phyloP scores from a whole-genome alignment of 768 basidiomycete genomes.

The Mycena olivaceomarginata region DNA sequence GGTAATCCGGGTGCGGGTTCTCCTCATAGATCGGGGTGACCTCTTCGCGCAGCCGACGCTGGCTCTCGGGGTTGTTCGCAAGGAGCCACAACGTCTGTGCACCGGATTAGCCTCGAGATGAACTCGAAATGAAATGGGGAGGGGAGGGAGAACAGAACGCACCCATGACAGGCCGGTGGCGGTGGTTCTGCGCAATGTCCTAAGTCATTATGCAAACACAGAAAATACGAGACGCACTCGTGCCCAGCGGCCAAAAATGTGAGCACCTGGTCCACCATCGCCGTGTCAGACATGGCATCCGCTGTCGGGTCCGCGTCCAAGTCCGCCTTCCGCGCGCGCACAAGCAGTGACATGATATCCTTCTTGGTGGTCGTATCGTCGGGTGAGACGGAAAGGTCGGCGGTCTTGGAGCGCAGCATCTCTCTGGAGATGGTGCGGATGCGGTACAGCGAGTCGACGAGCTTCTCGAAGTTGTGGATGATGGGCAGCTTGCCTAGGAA shows the following conservation, averaged over 20 bases:
- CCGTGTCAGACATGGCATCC: conserved; percentile 66
- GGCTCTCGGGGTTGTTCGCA: conserved; percentile 68
- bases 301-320: conserved; percentile 54
- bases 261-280: conserved; percentile 73
- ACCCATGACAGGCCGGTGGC: conserved; percentile 72
- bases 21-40: conserved; percentile 60
- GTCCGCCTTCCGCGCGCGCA: conserved; percentile 64
- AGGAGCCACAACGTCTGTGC: conserved; percentile 71
- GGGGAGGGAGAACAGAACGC: conserved; percentile 18
- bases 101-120: conserved; percentile 21
- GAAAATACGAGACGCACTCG: conserved; percentile 33
- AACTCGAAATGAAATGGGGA: background rate
- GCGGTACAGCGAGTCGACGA: conserved; percentile 63
- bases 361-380: conserved; percentile 64
- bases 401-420: conserved; percentile 65
- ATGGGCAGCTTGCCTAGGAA: conserved; percentile 47
- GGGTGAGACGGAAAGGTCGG: conserved; percentile 54
- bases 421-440: conserved; percentile 64
- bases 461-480: conserved; percentile 12
- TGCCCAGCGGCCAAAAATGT: conserved; percentile 68
- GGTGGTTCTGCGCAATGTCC: conserved; percentile 52
- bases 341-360: conserved; percentile 73
- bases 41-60: conserved; percentile 73
- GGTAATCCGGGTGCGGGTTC: conserved; percentile 59
- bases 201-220: background rate